Evolutionary conservation across 768 basidiomycete genomes (phyloP).

Genomic region (Serendipita sp.): DNA sequence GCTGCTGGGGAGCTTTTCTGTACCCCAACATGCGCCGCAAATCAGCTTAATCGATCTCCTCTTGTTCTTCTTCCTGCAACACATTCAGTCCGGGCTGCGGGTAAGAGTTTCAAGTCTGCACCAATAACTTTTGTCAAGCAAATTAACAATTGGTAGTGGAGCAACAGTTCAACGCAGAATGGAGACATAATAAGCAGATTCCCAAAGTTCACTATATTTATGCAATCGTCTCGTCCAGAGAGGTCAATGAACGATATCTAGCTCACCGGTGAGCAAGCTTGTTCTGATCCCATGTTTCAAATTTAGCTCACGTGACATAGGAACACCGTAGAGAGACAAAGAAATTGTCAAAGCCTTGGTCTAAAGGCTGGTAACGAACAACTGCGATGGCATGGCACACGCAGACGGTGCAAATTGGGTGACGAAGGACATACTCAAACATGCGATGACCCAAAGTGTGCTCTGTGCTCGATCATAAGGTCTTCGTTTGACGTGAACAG

Average conservation of each 20-base stretch:
- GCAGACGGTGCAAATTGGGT: slow-evolving; percentile 22
- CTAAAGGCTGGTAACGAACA: background rate
- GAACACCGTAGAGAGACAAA: background rate
- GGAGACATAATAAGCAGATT: background rate
- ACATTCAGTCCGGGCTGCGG: background rate
- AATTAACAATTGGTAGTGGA: background rate
- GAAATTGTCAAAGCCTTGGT: background rate
- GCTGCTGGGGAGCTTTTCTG: background rate
- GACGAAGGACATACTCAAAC: slow-evolving; percentile 31
- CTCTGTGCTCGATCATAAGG: slow-evolving; percentile 40
- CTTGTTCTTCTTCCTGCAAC: background rate
- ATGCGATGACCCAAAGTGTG: slow-evolving; percentile 36
- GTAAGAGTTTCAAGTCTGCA: background rate
- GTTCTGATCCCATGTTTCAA: background rate
- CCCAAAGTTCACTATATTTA: background rate
- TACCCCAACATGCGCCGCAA: background rate
- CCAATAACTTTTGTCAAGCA: background rate
- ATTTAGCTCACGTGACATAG: background rate
- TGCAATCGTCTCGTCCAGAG: background rate
- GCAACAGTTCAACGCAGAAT: background rate
- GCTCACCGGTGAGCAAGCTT: background rate
- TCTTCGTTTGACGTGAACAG: slow-evolving; percentile 43
- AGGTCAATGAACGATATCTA: background rate
- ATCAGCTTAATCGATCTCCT: background rate
- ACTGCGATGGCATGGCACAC: slow-evolving; percentile 1